These are phyloP conservation scores for Hypomontagnella monticulosa DNA, from an alignment of 495 filamentous ascomycete genomes.

Conservation along the genomic window DNA sequence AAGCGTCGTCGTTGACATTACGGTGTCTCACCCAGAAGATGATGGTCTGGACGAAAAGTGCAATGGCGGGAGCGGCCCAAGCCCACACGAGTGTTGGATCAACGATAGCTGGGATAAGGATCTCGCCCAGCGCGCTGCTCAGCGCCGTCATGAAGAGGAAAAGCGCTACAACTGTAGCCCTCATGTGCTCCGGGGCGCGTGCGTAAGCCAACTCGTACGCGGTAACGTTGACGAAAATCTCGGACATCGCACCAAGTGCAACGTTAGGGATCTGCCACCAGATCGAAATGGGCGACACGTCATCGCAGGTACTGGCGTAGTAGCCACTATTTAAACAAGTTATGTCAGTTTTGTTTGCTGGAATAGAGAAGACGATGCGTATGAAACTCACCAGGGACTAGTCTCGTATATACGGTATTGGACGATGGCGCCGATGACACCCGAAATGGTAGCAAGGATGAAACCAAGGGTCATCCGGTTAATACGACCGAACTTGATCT, in stretches of 20 bases:
- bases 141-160: slow-evolving; percentile 64
- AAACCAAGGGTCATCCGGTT: slow-evolving; percentile 74
- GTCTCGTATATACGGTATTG: slow-evolving; percentile 72
- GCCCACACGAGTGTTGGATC: slow-evolving; percentile 65
- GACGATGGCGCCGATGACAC: slow-evolving; percentile 67
- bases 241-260: slow-evolving; percentile 61
- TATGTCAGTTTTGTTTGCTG: slow-evolving; percentile 13
- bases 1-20: slow-evolving; percentile 56
- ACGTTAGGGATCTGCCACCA: slow-evolving; percentile 61
- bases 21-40: slow-evolving; percentile 60
- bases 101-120: slow-evolving; percentile 61
- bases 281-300: slow-evolving; percentile 62
- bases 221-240: slow-evolving; percentile 70
- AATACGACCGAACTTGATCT: slow-evolving; percentile 70
- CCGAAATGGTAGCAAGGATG: slow-evolving; percentile 60
- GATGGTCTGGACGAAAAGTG: slow-evolving; percentile 57
- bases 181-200: slow-evolving; percentile 68
- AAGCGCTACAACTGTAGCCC: slow-evolving; percentile 66
- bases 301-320: slow-evolving; percentile 54
- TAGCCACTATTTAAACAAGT: slow-evolving; percentile 44
- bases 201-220: slow-evolving; percentile 72
- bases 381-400: slow-evolving; percentile 55
- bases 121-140: slow-evolving; percentile 63
- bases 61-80: slow-evolving; percentile 62
- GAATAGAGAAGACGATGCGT: background rate